Base-by-base conservation (phyloP, 345 rosid genomes). In the Gossypium anomalum region DNA sequence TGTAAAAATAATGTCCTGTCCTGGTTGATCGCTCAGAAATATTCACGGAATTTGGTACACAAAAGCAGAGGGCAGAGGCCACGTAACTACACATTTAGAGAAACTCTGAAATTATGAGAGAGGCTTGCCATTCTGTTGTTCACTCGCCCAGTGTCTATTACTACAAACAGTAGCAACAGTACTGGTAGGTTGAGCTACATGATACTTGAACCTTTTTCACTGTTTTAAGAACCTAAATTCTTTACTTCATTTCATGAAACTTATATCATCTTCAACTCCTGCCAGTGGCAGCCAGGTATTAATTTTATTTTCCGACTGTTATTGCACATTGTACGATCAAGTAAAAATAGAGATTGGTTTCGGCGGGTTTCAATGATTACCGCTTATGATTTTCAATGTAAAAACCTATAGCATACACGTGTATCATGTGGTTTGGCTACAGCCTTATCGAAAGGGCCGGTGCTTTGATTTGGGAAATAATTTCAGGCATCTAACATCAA, bases 211-310 rank as follows among this genome's bases (percentile, higher is more conserved):
- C 17, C 2, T 9, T 16, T 8, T 45, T 68, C 3, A 38, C 41
- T 45, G 56, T 67, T 47, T 22, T 47, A 14, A 20, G 38, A n/a
- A 14, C 57, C 41, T 15, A 14, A 38, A 17, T 22, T 7, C 22
- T 12, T 45, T 45, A 20, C 16, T 34, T n/a, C 8, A 9, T 23
- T 47, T 48, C 16, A 9, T 25, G 20, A 67, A 47, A 22, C 55
- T 14, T 22, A 47, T 67, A 47, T 67, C 41, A 47, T 47, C 71
- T 67, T 67, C 71, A 48, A 48, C 72, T 9, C 56, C 56, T 48
- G 56, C 11, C 38, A 34, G 38, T 34, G 38, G 38, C 6, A 34
- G 38, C 38, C 29, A 13, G 25, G 16, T 53, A 53, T 34, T 34
- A 34, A 34, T 34, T 34, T 34, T 34, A 34, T 34, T 34, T 34